A percentile compares a stretch with the other conserved stretches of the same genome.
These are phyloP conservation scores for Ophidiomyces ophidiicola DNA, from an alignment of 2,329 filamentous ascomycete genomes.

Conservation along the genomic window DNA sequence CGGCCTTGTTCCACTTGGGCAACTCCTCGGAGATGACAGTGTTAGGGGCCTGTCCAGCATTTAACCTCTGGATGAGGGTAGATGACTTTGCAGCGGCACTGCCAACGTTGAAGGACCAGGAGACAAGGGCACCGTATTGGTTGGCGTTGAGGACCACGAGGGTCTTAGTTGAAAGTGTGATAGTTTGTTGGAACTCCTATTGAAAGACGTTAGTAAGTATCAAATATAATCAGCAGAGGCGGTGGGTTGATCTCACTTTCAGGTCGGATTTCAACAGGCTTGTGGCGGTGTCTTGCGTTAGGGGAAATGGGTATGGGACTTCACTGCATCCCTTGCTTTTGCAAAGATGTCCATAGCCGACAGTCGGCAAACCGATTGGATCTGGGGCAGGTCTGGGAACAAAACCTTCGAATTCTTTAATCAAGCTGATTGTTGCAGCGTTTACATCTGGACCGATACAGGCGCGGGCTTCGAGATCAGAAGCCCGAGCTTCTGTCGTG, in stretches of 20 bases:
- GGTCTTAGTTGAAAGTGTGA: conserved; percentile 27
- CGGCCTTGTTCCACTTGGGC: conserved; percentile 38
- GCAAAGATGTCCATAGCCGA: conserved; percentile 43
- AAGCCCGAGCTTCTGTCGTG: not conserved
- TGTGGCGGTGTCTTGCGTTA: conserved; percentile 32
- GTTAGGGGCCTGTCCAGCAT: conserved; percentile 33
- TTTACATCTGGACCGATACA: conserved; percentile 23
- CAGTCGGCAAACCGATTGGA: conserved; percentile 37
- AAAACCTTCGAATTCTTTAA: conserved; percentile 31
- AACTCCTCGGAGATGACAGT: conserved; percentile 36
- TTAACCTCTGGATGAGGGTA: conserved; percentile 34
- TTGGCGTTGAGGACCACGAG: conserved; percentile 37
- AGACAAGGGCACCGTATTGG: conserved; percentile 43
- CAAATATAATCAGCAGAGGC: not conserved
- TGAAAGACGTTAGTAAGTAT: not conserved
- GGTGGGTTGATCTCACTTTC: conserved; percentile 17
- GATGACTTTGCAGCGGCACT: conserved; percentile 33
- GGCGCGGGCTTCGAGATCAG: conserved; percentile 1
- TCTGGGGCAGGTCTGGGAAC: conserved; percentile 26
- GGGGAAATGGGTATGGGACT: conserved; percentile 36
- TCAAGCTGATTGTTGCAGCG: conserved; percentile 25
- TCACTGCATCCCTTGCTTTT: conserved; percentile 33
- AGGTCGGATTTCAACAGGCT: conserved; percentile 34
- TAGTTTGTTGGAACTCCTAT: conserved; percentile 28
- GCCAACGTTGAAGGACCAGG: conserved; percentile 43